phyloP scores from a whole-genome alignment of 2,329 filamentous ascomycete genomes.

The Sporothrix brasiliensis region DNA sequence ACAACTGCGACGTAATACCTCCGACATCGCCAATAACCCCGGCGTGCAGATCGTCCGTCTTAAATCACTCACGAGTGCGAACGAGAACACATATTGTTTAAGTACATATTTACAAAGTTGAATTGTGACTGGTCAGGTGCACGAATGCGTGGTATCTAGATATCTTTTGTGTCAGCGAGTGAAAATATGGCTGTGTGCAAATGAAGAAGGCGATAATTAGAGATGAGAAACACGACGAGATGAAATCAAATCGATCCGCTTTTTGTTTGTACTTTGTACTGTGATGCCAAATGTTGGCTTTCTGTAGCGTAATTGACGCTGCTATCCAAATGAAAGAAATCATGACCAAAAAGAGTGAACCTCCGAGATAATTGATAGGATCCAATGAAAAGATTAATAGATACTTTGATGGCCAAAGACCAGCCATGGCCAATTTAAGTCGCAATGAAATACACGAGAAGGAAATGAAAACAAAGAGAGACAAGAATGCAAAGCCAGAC shows the following conservation, averaged over 20 bases:
- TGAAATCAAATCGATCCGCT: background rate
- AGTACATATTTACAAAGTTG: background rate
- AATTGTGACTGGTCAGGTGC: background rate
- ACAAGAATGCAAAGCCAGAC: background rate
- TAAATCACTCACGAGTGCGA: background rate
- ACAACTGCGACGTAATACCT: background rate
- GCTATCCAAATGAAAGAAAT: background rate
- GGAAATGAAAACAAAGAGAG: too few species aligned
- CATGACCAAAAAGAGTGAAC: background rate
- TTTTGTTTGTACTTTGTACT: background rate
- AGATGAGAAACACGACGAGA: background rate
- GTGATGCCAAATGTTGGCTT: background rate
- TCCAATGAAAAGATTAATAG: background rate
- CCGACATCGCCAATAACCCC: slow-evolving; percentile 14
- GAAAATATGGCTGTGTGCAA: background rate
- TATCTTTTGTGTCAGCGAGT: background rate
- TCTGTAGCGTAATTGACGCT: background rate
- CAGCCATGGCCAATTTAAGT: background rate
- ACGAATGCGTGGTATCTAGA: background rate
- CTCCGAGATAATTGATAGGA: background rate
- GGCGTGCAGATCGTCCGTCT: slow-evolving; percentile 7
- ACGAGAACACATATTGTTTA: too few species aligned
- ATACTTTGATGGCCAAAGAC: slow-evolving; percentile 6
- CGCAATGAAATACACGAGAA: background rate
- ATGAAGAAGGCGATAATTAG: background rate